Conservation (phyloP, 2,329 filamentous ascomycete species). For the Ascochyta rabiei region DNA sequence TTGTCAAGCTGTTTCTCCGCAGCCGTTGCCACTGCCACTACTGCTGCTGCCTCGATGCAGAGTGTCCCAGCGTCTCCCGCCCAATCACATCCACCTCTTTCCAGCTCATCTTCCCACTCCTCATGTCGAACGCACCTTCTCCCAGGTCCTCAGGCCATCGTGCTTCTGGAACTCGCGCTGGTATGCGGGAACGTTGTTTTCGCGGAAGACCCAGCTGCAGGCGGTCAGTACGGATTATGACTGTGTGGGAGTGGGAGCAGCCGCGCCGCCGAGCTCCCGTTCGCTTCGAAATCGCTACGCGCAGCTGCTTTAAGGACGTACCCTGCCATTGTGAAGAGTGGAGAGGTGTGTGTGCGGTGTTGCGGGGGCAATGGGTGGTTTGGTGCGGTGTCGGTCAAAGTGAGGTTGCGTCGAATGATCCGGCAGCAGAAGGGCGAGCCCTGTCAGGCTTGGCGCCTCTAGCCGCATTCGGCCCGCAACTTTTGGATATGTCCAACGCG, state of each 20-base stretch:
- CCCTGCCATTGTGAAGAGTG: slow-evolving; percentile 52
- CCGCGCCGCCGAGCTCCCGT: slow-evolving; percentile 16
- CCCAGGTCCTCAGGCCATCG: slow-evolving; percentile 75
- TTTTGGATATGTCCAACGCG: not conserved
- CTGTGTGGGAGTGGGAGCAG: slow-evolving; percentile 15
- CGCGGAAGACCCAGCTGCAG: slow-evolving; percentile 64
- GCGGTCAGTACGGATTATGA: slow-evolving; percentile 38
- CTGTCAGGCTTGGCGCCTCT: slow-evolving; percentile 19
- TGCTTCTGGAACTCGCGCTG: slow-evolving; percentile 78
- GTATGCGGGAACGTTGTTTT: slow-evolving; percentile 76
- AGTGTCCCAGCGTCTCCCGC: not conserved
- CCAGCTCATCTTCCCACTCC: slow-evolving; percentile 1
- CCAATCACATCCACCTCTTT: slow-evolving; percentile 18
- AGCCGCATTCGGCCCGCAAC: slow-evolving; percentile 23
- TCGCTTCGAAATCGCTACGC: not conserved
- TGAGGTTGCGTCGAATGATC: slow-evolving; percentile 42
- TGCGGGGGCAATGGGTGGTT: slow-evolving; percentile 43
- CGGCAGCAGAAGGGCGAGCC: slow-evolving; percentile 8
- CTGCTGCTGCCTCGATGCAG: not conserved
- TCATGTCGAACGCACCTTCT: slow-evolving; percentile 67
- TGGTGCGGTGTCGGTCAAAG: slow-evolving; percentile 34
- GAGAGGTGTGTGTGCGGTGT: slow-evolving; percentile 35
- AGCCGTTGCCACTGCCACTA: not conserved
- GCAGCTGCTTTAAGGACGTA: slow-evolving; percentile 40
- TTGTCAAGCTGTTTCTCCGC: not conserved